A percentile compares a stretch with the other conserved stretches of the same genome.
These are phyloP conservation scores for Sapria himalayana DNA, from an alignment of 345 rosid species.

Conservation along the genomic window DNA sequence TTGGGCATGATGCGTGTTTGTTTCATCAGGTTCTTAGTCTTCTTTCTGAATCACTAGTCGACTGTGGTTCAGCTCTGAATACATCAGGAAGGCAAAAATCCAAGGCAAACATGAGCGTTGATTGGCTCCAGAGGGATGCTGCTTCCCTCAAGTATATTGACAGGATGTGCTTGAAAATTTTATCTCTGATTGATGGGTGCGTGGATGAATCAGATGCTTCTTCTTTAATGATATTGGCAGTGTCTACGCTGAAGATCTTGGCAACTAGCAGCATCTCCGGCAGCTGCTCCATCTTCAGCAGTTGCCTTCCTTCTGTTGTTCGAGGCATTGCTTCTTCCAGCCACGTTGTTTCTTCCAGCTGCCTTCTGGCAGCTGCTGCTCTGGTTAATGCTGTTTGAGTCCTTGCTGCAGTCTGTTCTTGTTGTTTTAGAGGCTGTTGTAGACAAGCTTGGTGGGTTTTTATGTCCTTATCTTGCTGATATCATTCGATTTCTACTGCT, in stretches of 20 bases:
- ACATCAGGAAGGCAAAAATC: constrained; percentile 20
- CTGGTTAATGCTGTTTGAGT: constrained; percentile 51
- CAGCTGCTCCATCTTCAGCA: constrained; percentile 47
- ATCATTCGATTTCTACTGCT: constrained; percentile 45
- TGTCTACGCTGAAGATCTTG: too few relatives aligned
- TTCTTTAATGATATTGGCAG: too few relatives aligned
- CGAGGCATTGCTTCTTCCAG: constrained; percentile 35
- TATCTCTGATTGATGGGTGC: constrained; percentile 32
- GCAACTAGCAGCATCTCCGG: constrained; percentile 49
- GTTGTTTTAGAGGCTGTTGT: constrained; percentile 59
- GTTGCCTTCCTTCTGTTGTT: constrained; percentile 44
- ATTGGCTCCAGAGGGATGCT: constrained; percentile 42
- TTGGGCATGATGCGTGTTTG: too few relatives aligned
- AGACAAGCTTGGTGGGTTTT: constrained; percentile 78
- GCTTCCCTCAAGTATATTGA: constrained; percentile 28
- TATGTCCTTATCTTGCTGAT: constrained; percentile 70
- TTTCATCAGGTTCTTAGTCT: constrained; percentile 85
- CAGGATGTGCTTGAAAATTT: constrained; percentile 45
- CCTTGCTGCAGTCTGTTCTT: constrained; percentile 46
- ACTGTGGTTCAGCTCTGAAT: constrained; percentile 19
- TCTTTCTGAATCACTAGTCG: constrained; percentile 44
- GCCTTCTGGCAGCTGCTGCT: constrained; percentile 55
- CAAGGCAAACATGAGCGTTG: constrained; percentile 11
- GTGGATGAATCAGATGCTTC: constrained; percentile 28
- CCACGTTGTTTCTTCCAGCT: constrained; percentile 48